Conservation (phyloP, 139 green algal genomes). For the Chlamydomonas sphaeroides region DNA sequence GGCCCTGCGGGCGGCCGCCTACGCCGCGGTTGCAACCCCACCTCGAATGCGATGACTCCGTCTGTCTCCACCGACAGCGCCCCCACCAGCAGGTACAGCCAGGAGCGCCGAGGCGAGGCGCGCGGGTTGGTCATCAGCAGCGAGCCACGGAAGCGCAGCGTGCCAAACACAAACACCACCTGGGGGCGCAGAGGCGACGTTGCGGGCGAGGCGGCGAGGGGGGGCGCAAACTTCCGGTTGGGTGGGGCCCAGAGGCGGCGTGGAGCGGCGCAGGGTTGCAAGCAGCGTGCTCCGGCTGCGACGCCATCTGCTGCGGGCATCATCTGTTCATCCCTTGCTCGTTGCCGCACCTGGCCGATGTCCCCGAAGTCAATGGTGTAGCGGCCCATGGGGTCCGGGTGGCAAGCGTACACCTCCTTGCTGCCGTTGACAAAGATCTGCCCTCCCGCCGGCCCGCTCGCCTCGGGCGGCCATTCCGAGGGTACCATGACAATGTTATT, state of each 20-base stretch:
- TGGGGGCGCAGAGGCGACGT: not conserved
- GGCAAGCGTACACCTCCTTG: constrained; percentile 36
- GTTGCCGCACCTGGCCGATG: constrained; percentile 19
- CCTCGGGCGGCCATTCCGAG: constrained; percentile 29
- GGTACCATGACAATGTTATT: not conserved
- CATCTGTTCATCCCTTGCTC: not conserved
- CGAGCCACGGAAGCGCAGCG: constrained; percentile 39
- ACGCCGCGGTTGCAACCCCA: too few relatives aligned
- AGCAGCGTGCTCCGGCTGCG: too few relatives aligned
- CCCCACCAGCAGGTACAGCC: constrained; percentile 51
- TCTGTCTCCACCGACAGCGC: constrained; percentile 50
- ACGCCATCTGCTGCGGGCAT: not conserved
- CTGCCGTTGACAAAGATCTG: constrained; percentile 19
- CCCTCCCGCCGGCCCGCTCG: not conserved
- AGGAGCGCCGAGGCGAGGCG: constrained; percentile 37
- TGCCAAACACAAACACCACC: constrained; percentile 56
- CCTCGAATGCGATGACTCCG: constrained; percentile 51
- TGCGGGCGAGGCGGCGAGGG: too few relatives aligned
- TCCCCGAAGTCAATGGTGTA: constrained; percentile 38
- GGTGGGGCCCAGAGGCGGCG: too few relatives aligned
- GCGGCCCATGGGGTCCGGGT: constrained; percentile 1
- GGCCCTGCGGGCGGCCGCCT: too few relatives aligned
- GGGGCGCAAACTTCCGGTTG: too few relatives aligned
- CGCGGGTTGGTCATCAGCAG: constrained; percentile 46
- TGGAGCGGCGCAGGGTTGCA: too few relatives aligned